Conservation (phyloP, 768 basidiomycete species). For the Psilocybe azurescens region DNA sequence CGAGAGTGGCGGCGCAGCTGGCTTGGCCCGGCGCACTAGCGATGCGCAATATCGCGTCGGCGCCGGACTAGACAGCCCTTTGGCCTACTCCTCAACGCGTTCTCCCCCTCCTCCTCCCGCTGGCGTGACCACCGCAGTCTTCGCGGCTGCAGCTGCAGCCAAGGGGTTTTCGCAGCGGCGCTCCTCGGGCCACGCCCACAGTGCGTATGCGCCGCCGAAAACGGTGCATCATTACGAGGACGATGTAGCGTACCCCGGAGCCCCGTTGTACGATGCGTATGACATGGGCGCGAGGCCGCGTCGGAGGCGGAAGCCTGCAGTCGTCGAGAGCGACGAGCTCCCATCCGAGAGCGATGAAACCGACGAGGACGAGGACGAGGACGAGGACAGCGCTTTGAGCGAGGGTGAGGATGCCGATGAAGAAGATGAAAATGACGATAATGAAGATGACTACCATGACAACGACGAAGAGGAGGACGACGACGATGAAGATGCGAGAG, state of each 20-base stretch:
- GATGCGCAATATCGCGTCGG: conserved; percentile 10
- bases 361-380: conserved; percentile 4
- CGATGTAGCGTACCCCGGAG: not conserved
- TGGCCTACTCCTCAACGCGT: not conserved
- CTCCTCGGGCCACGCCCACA: not conserved
- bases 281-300: not conserved
- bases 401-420: conserved; percentile 23
- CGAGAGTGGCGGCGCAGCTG: conserved; percentile 5
- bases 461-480: conserved; percentile 22
- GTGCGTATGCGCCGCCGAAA: not conserved
- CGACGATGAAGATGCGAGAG: conserved; percentile 14
- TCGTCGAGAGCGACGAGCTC: not conserved
- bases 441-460: conserved; percentile 5
- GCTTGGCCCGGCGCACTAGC: not conserved
- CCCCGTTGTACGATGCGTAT: not conserved
- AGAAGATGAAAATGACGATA: conserved; percentile 9
- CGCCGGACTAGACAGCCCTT: too few species aligned
- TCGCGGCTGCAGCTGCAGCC: too few species aligned
- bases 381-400: conserved; percentile 7
- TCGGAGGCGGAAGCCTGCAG: not conserved
- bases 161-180: not conserved
- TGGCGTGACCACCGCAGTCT: not conserved
- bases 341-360: too few species aligned
- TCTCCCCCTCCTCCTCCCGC: not conserved
- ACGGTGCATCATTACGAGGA: not conserved